Evolutionary conservation across 306 rosid genomes (phyloP).

Genomic region (Casuarina equisetifolia): DNA sequence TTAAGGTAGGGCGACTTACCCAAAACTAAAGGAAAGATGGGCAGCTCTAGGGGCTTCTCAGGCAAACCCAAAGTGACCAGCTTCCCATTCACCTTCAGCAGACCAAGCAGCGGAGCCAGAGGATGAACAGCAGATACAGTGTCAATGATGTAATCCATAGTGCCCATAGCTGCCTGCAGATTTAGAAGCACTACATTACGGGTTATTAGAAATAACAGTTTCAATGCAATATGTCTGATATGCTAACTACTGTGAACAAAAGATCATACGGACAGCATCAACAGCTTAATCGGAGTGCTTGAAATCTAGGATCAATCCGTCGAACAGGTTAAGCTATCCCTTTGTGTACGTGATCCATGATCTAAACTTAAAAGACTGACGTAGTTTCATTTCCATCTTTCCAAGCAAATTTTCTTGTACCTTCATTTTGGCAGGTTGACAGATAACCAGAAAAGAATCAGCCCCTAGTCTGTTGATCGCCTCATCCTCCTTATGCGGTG

Average conservation of each 20-base stretch:
- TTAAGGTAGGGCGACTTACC: constrained; percentile 41
- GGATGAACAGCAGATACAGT: constrained; percentile 81
- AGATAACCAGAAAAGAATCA: constrained; percentile 71
- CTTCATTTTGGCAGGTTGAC: constrained; percentile 60
- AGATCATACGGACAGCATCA: background rate
- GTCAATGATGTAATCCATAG: constrained; percentile 86
- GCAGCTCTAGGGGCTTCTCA: constrained; percentile 69
- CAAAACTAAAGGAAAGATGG: constrained; percentile 53
- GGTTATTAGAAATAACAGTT: background rate
- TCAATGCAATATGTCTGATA: constrained; percentile 13
- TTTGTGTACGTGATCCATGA: background rate
- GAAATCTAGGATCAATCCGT: background rate
- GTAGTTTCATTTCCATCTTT: background rate
- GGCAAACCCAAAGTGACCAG: constrained; percentile 79
- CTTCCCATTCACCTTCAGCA: constrained; percentile 85
- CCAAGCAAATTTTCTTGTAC: constrained; percentile 30
- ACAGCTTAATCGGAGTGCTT: background rate
- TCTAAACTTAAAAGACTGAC: constrained; percentile 14
- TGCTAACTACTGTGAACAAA: constrained; percentile 8
- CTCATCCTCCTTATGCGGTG: constrained; percentile 63
- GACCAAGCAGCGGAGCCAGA: constrained; percentile 61
- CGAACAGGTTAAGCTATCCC: background rate
- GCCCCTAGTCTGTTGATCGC: constrained; percentile 76
- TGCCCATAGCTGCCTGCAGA: constrained; percentile 68
- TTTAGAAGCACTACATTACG: background rate